Percentiles rank a stretch among this genome's conserved stretches.
Conservation (phyloP, 768 basidiomycete species). For the Amanita exitialis region DNA sequence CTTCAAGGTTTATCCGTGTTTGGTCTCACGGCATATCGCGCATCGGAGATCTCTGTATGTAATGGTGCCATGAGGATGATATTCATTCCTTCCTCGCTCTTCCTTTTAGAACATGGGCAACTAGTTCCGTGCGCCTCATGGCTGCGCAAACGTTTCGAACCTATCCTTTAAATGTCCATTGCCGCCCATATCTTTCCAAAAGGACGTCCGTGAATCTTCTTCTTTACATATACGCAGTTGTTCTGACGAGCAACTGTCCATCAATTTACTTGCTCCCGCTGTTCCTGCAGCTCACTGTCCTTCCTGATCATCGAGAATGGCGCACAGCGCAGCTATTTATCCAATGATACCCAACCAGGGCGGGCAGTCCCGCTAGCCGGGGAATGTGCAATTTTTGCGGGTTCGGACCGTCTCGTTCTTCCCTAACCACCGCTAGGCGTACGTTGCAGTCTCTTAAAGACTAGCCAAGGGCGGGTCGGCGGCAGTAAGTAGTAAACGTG, state of each 20-base stretch:
- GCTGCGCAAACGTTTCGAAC: neutral
- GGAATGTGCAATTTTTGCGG: neutral
- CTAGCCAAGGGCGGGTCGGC: neutral
- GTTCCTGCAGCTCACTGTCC: neutral
- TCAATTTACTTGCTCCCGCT: neutral
- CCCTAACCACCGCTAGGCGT: neutral
- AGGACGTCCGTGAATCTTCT: neutral
- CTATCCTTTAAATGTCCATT: neutral
- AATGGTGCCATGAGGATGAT: neutral
- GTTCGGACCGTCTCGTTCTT: neutral
- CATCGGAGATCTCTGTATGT: constrained; percentile 4
- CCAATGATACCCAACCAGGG: neutral
- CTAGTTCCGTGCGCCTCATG: neutral
- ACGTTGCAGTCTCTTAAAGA: neutral
- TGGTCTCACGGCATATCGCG: neutral
- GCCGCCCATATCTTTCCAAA: neutral
- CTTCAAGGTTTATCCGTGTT: neutral
- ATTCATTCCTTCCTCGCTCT: neutral
- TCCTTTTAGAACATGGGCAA: neutral
- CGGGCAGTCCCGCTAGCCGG: neutral
- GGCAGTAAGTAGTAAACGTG: too few species aligned
- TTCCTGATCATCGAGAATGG: constrained; percentile 2
- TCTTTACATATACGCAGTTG: neutral
- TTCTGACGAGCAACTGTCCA: constrained; percentile 1
- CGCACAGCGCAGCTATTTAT: neutral